A percentile compares a stretch with the other conserved stretches of the same genome.
Evolutionary conservation across 345 rosid species (phyloP).

Genomic region (Salix caprea): DNA sequence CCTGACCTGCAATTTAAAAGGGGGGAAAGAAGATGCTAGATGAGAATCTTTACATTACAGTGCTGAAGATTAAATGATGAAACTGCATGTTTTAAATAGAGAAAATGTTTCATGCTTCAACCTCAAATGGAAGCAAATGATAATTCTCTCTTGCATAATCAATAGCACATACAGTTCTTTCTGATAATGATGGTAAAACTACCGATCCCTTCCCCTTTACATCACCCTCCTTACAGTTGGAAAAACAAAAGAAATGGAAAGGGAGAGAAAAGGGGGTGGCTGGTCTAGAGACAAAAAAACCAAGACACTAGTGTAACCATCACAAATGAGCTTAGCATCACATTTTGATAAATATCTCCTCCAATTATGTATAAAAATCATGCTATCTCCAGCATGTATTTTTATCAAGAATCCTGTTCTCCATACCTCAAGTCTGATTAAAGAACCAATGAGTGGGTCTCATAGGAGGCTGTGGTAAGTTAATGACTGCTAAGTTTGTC

Average conservation of each 20-base stretch:
- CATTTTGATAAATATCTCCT: too few species aligned
- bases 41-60: not conserved
- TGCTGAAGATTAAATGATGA: not conserved
- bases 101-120: not conserved
- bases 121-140: not conserved
- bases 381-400: too few species aligned
- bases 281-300: too few species aligned
- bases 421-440: not conserved
- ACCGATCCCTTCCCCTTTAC: too few species aligned
- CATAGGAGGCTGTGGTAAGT: not conserved
- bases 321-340: too few species aligned
- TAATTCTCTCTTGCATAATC: not conserved
- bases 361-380: too few species aligned
- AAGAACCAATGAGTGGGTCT: not conserved
- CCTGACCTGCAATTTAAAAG: conserved; percentile 45
- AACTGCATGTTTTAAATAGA: not conserved
- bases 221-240: not conserved
- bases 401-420: not conserved
- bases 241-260: not conserved
- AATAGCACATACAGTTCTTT: not conserved
- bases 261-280: not conserved
- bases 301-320: too few species aligned
- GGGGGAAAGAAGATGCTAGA: not conserved
- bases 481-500: not conserved
- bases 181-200: too few species aligned